phyloP scores from a whole-genome alignment of 75 land plant species.

The Cunninghamia lanceolata region DNA sequence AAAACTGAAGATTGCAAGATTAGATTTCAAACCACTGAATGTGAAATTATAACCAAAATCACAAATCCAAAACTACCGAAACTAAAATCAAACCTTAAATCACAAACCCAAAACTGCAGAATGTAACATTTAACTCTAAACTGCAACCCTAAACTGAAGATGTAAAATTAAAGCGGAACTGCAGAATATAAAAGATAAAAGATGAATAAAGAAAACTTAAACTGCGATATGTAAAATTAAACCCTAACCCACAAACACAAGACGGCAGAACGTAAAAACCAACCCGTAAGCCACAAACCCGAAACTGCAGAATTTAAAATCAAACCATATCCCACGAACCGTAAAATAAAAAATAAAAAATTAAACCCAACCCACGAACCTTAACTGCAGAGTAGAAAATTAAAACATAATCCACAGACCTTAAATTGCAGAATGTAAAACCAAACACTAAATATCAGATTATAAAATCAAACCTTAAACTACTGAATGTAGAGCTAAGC shows the following conservation, averaged over 20 bases:
- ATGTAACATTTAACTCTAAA: not conserved
- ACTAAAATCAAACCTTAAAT: not conserved
- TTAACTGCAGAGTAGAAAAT: not conserved
- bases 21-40: not conserved
- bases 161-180: not conserved
- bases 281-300: not conserved
- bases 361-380: not conserved
- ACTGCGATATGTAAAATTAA: not conserved
- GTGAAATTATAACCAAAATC: not conserved
- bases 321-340: not conserved
- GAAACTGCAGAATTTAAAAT: too few relatives aligned
- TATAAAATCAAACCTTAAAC: not conserved
- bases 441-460: not conserved
- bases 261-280: not conserved
- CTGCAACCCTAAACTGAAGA: too few relatives aligned
- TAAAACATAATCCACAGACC: not conserved
- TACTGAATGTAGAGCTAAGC: not conserved
- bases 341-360: not conserved
- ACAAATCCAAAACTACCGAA: not conserved
- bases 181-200: too few relatives aligned
- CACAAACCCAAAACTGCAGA: not conserved
- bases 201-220: too few relatives aligned
- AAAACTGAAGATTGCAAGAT: too few relatives aligned
- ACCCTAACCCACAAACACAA: not conserved
- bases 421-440: not conserved